These are phyloP conservation scores for Xylaria sp. DNA, from an alignment of 2,329 filamentous ascomycete species.

Conservation along the genomic window DNA sequence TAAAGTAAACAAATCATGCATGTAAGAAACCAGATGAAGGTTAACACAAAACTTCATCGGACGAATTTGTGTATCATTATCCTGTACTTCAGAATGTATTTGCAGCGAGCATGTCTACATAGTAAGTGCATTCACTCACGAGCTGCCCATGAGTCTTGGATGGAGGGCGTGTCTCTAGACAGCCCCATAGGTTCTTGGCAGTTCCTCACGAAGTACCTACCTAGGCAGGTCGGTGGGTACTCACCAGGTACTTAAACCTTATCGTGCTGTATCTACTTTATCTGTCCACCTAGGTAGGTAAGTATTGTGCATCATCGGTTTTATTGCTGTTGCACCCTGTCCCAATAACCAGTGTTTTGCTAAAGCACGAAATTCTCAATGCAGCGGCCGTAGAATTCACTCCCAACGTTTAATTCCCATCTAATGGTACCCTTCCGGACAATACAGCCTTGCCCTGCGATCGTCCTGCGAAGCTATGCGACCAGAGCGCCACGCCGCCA, in stretches of 20 bases:
- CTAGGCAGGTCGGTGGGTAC: not conserved
- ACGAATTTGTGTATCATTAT: not conserved
- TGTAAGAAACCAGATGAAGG: not conserved
- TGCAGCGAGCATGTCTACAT: not conserved
- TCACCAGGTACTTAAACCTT: not conserved
- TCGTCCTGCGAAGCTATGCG: constrained; percentile 53
- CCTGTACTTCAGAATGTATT: too few species aligned
- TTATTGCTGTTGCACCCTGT: not conserved
- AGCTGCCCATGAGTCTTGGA: not conserved
- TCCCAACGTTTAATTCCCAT: not conserved
- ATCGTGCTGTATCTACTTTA: not conserved
- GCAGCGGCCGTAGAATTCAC: constrained; percentile 26
- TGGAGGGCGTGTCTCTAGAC: not conserved
- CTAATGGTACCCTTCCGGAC: constrained; percentile 43
- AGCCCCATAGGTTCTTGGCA: not conserved
- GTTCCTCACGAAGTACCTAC: not conserved
- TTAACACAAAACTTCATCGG: not conserved
- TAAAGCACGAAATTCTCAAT: constrained; percentile 19
- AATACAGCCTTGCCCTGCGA: constrained; percentile 34
- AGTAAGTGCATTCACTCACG: not conserved
- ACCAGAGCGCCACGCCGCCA: constrained; percentile 49
- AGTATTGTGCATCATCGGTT: constrained; percentile 11
- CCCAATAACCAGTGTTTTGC: not conserved
- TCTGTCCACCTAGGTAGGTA: not conserved
- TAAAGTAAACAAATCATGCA: not conserved